Base-by-base conservation (phyloP, 352 stramenopile species). In the Phytopythium mirpurense region DNA sequence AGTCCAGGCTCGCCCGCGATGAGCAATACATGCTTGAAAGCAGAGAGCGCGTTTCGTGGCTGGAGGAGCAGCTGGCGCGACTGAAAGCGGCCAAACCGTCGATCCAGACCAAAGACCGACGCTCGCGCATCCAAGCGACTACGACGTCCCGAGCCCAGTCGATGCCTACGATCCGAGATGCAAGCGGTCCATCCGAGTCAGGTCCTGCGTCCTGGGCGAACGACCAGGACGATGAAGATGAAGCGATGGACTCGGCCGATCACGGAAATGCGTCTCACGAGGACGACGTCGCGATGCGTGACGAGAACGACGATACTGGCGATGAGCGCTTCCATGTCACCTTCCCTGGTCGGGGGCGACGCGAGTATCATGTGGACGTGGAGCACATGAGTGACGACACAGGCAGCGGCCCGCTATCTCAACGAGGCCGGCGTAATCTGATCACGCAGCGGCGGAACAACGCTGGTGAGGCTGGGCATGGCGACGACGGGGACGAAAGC, bases 161-260 rank as follows among this genome's bases (percentile, higher is more conserved):
- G 19, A 10, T 31, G 11, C 44, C 27, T n/a, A 11, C 27, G 26
- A 27, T 16, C 12, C 31, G 32, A 53, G 47, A 34, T 7, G 14
- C 14, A 14, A 65, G 36, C 38, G 24, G 10, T 19, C 35, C 50
- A 19, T 19, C 49, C n/a, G 51, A 67, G 9, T 63, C 61, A 18
- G 68, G 70, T 5, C 68, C 65, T 34, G 59, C 74, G 6, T 88
- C 80, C 0, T 88, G 80, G 80, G 72, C 72, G 8, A 91, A 91
- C 40, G 80, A 89, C 16, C 76, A 88, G 26, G 72, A 83, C 8
- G 75, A 83, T 26, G 75, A 85, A 2, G 76, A 90, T 55, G 76
- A 86, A 44, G 70, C 85, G 21, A 83, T 83, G 72, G 68, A 47
- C 26, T 72, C 48, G 18, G 65, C 74, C 24, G 70, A 83, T 26